phyloP scores from a whole-genome alignment of 1,284 basidiomycete genomes.

The Pseudozyma hubeiensis region DNA sequence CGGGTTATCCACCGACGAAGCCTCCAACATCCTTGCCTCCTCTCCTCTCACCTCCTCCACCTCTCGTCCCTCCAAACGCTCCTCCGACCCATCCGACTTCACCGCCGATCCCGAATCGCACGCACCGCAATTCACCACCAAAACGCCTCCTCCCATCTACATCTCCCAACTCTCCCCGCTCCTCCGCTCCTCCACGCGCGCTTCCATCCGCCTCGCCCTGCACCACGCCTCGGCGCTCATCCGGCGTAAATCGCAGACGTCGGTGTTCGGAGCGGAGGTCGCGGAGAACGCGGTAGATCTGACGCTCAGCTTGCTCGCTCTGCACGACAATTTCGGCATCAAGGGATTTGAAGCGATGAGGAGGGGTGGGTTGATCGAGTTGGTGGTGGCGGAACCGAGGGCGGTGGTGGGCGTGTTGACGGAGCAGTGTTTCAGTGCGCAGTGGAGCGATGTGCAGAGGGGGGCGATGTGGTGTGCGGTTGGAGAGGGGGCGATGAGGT shows the following conservation, averaged over 20 bases:
- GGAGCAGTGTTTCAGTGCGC: slow-evolving; percentile 91
- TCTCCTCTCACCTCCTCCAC: slow-evolving; percentile 2
- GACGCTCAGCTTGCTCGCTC: slow-evolving; percentile 77
- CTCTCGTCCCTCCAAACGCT: neutral
- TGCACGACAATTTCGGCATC: slow-evolving; percentile 86
- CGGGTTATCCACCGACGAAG: slow-evolving; percentile 20
- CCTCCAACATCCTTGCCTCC: neutral
- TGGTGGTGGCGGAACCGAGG: slow-evolving; percentile 81
- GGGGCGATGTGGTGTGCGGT: slow-evolving; percentile 85
- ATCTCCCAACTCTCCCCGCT: slow-evolving; percentile 67
- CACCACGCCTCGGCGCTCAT: slow-evolving; percentile 50
- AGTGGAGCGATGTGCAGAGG: slow-evolving; percentile 87
- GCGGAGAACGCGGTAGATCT: slow-evolving; percentile 90
- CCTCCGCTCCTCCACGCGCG: slow-evolving; percentile 52
- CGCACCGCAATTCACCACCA: slow-evolving; percentile 40
- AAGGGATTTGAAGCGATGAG: slow-evolving; percentile 82
- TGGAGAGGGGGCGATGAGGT: slow-evolving; percentile 84
- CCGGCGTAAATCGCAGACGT: slow-evolving; percentile 46
- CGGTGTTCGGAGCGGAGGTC: slow-evolving; percentile 62
- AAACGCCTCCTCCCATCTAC: slow-evolving; percentile 67
- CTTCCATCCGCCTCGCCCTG: slow-evolving; percentile 38
- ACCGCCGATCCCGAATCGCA: slow-evolving; percentile 18
- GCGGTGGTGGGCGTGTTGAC: slow-evolving; percentile 78
- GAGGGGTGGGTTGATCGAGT: slow-evolving; percentile 80
- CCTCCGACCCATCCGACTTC: slow-evolving; percentile 10